phyloP scores from a whole-genome alignment of 2,329 filamentous ascomycete species.

The Colletotrichum spinosum region DNA sequence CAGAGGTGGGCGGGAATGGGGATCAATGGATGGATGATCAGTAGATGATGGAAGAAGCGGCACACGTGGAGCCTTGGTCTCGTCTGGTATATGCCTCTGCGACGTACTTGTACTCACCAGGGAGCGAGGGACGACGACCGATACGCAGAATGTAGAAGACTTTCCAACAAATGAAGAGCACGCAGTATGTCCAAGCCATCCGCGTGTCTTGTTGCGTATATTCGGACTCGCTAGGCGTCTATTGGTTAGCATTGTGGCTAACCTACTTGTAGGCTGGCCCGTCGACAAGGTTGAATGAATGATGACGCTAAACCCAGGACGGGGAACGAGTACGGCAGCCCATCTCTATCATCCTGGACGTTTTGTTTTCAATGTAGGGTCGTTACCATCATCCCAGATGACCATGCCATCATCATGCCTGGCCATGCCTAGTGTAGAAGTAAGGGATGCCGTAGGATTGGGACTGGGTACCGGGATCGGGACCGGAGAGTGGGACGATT shows the following conservation, averaged over 20 bases:
- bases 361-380: not conserved
- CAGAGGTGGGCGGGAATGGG: not conserved
- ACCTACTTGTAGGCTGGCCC: conserved; percentile 1
- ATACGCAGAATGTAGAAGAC: too few relatives aligned
- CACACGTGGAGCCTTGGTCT: not conserved
- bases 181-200: too few relatives aligned
- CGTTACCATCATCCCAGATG: too few relatives aligned
- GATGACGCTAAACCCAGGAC: conserved; percentile 1
- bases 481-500: conserved; percentile 15
- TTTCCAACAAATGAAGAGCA: too few relatives aligned
- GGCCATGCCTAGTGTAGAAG: too few relatives aligned
- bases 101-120: too few relatives aligned
- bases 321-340: conserved; percentile 6
- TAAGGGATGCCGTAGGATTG: not conserved
- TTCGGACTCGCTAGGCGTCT: too few relatives aligned
- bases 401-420: too few relatives aligned
- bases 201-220: too few relatives aligned
- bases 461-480: too few relatives aligned
- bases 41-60: conserved; percentile 6
- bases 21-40: conserved; percentile 21
- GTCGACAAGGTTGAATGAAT: not conserved
- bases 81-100: not conserved
- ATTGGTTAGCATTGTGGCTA: conserved; percentile 10
- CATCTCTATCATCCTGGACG: not conserved
- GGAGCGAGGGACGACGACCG: too few relatives aligned